Evolutionary conservation across 176 grass and related monocot genomes (phyloP).

Genomic region (Ananas comosus): DNA sequence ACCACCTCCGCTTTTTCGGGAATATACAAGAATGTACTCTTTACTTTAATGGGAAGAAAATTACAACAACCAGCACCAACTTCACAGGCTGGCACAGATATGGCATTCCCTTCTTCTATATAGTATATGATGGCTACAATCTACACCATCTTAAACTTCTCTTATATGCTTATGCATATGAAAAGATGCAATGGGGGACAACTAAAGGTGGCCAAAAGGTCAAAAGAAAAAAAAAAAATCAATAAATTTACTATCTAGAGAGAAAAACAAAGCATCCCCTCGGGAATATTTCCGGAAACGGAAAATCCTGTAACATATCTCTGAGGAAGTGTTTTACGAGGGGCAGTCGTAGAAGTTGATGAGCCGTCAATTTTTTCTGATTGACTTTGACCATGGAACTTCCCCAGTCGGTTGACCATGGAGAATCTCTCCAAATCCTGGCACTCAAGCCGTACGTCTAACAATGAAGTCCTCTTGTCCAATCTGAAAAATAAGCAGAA

Average conservation of each 20-base stretch:
- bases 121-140: not conserved
- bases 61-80: not conserved
- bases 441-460: constrained; percentile 30
- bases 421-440: constrained; percentile 38
- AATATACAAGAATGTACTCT: no score
- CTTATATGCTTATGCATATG: not conserved
- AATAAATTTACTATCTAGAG: constrained; percentile 30
- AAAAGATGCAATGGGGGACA: constrained; percentile 1
- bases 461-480: constrained; percentile 23
- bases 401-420: constrained; percentile 33
- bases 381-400: constrained; percentile 26
- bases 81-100: not conserved
- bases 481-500: constrained; percentile 14
- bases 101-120: not conserved
- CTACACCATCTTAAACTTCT: not conserved
- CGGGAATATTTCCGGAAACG: constrained; percentile 12
- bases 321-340: constrained; percentile 13
- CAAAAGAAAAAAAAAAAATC: constrained; percentile 6
- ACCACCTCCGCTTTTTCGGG: no score
- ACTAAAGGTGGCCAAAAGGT: not conserved
- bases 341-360: constrained; percentile 8
- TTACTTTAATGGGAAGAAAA: no score
- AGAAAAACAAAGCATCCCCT: constrained; percentile 24
- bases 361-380: constrained; percentile 11
- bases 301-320: constrained; percentile 21